A percentile compares a stretch with the other conserved stretches of the same genome.
phyloP scores from a whole-genome alignment of 768 basidiomycete species.

The Trametes villosa region DNA sequence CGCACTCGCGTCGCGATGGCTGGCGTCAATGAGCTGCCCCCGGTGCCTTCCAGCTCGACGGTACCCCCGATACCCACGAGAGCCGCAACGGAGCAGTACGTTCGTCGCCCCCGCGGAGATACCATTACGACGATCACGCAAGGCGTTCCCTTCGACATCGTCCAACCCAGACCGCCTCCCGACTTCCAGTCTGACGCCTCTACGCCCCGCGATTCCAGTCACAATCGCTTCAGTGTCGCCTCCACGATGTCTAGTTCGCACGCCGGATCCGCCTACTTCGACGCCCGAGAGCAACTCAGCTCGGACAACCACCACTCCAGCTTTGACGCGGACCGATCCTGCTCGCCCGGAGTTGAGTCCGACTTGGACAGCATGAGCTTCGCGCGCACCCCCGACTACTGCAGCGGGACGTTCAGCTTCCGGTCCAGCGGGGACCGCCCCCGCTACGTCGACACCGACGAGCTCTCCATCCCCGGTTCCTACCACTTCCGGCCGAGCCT shows the following conservation, averaged over 20 bases:
- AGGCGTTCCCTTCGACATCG: slow-evolving; percentile 7
- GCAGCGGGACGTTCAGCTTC: slow-evolving; percentile 16
- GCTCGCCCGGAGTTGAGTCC: slow-evolving; percentile 20
- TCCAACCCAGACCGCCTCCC: not conserved
- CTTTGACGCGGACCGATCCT: not conserved
- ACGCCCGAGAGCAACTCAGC: slow-evolving; percentile 15
- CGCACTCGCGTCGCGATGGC: slow-evolving; percentile 20
- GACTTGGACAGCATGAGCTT: slow-evolving; percentile 36
- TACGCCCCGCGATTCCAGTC: not conserved
- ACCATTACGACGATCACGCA: slow-evolving; percentile 13
- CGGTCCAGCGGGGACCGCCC: slow-evolving; percentile 11
- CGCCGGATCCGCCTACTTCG: slow-evolving; percentile 13
- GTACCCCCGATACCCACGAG: not conserved
- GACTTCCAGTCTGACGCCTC: not conserved
- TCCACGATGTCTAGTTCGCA: slow-evolving; percentile 2
- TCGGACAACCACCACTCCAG: slow-evolving; percentile 1
- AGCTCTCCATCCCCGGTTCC: slow-evolving; percentile 5
- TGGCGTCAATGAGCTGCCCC: not conserved
- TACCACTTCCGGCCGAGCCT: not conserved
- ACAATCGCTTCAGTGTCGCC: not conserved
- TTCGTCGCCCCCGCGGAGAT: slow-evolving; percentile 8
- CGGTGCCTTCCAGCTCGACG: not conserved
- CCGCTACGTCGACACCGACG: not conserved
- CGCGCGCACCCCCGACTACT: slow-evolving; percentile 26
- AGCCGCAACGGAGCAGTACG: not conserved